These are phyloP conservation scores for Gyrodon lividus DNA, from an alignment of 768 basidiomycete genomes.

Conservation along the genomic window DNA sequence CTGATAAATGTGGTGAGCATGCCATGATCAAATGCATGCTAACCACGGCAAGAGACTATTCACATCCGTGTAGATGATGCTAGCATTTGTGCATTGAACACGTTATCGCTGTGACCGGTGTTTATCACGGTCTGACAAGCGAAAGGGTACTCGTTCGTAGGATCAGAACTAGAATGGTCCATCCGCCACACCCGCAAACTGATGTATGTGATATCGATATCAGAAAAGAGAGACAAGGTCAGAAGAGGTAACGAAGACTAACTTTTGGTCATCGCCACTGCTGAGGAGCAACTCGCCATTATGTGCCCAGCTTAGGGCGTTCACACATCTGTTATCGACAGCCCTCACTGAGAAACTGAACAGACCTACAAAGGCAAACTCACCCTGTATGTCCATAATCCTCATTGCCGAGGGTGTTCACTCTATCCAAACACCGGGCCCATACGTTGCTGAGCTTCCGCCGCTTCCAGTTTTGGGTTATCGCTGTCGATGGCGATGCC, in stretches of 20 bases:
- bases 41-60: constrained; percentile 29
- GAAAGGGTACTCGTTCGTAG: constrained; percentile 57
- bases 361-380: constrained; percentile 8
- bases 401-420: constrained; percentile 68
- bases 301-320: constrained; percentile 72
- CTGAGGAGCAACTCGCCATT: constrained; percentile 65
- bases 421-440: constrained; percentile 51
- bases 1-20: constrained; percentile 34
- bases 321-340: constrained; percentile 62
- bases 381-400: constrained; percentile 69
- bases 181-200: constrained; percentile 82
- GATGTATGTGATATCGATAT: constrained; percentile 1
- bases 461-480: constrained; percentile 21
- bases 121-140: constrained; percentile 63
- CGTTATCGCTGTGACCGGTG: constrained; percentile 81
- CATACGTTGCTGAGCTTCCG: constrained; percentile 24
- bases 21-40: constrained; percentile 1
- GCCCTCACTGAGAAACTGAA: neutral
- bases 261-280: constrained; percentile 75
- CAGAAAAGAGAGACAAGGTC: constrained; percentile 3
- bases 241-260: constrained; percentile 15
- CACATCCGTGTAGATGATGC: constrained; percentile 79
- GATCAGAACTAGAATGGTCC: constrained; percentile 40
- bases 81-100: constrained; percentile 82
- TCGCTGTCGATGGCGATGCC: constrained; percentile 21